A percentile compares a stretch with the other conserved stretches of the same genome.
Evolutionary conservation across 805 yeast genomes (phyloP).

Genomic region (Hanseniaspora vineae): DNA sequence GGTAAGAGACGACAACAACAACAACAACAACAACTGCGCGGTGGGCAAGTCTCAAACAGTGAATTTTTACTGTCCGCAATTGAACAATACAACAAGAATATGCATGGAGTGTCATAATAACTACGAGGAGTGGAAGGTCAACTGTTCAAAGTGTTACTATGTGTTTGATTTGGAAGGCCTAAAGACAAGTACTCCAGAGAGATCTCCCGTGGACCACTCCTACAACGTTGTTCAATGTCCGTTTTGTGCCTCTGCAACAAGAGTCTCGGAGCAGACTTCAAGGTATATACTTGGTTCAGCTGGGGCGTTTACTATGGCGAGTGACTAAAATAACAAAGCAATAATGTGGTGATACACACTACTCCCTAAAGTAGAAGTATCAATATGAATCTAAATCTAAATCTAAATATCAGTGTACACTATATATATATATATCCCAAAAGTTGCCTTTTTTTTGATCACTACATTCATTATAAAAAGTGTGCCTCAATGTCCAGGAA

Average conservation of each 20-base stretch:
- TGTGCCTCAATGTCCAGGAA: too few relatives aligned
- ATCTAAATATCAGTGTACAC: too few relatives aligned
- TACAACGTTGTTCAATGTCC: not conserved
- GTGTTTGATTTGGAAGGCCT: not conserved
- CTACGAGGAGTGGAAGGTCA: not conserved
- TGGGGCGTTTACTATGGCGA: not conserved
- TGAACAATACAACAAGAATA: not conserved
- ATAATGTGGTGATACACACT: too few relatives aligned
- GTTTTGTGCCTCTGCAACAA: not conserved
- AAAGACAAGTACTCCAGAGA: not conserved
- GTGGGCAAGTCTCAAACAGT: not conserved
- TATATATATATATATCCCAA: too few relatives aligned
- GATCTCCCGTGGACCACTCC: not conserved
- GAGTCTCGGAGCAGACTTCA: not conserved
- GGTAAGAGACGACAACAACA: too few relatives aligned
- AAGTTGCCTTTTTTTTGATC: too few relatives aligned
- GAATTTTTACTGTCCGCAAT: not conserved
- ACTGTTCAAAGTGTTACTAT: not conserved
- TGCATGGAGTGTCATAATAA: not conserved
- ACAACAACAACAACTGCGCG: too few relatives aligned
- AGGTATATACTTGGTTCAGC: too few relatives aligned
- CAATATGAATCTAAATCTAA: too few relatives aligned
- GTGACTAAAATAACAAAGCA: too few relatives aligned
- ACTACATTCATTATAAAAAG: not conserved
- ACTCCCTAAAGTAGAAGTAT: too few relatives aligned